These are phyloP conservation scores for Hericium erinaceus DNA, from an alignment of 768 basidiomycete species.

Conservation along the genomic window DNA sequence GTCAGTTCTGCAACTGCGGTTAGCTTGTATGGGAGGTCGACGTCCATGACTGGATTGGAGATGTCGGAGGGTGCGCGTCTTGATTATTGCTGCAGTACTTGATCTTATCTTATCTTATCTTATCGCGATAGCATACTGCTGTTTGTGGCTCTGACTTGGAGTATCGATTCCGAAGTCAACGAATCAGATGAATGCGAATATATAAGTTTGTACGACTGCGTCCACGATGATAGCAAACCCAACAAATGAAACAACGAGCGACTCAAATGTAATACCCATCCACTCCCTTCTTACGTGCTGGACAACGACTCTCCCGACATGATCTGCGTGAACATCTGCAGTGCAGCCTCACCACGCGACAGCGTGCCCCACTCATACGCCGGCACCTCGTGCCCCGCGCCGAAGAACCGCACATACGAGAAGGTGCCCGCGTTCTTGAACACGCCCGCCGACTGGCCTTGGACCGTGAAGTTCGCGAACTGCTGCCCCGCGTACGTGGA, in stretches of 20 bases:
- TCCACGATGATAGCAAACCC: too few species aligned
- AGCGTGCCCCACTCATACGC: constrained; percentile 19
- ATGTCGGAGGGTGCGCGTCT: too few species aligned
- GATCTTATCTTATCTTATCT: too few species aligned
- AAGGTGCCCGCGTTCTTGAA: constrained; percentile 53
- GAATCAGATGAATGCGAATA: too few species aligned
- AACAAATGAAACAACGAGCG: too few species aligned
- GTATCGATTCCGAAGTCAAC: too few species aligned
- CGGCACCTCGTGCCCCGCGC: constrained; percentile 27
- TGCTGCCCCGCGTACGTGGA: constrained; percentile 30
- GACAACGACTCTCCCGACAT: constrained; percentile 18
- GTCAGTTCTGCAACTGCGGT: constrained; percentile 1
- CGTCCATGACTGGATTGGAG: not conserved
- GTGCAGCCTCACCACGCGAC: constrained; percentile 16
- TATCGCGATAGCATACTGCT: too few species aligned
- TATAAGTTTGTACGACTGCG: too few species aligned
- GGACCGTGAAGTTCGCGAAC: constrained; percentile 41
- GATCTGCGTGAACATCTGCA: constrained; percentile 25
- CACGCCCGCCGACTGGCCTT: constrained; percentile 38
- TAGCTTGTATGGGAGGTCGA: constrained; percentile 7
- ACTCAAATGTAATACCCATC: not conserved
- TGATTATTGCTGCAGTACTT: too few species aligned
- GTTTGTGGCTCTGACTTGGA: too few species aligned
- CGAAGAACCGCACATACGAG: constrained; percentile 45
- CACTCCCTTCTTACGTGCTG: constrained; percentile 13